A percentile compares a stretch with the other conserved stretches of the same genome.
Evolutionary conservation across 306 rosid genomes (phyloP).

Genomic region (Malus domestica): ASM211411v1 NC_041803.1:8965001-8965500

Average conservation of each 20-base stretch:
- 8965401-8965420: too few species aligned
- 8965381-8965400: too few species aligned
- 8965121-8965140: not conserved
- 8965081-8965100: constrained; percentile 65
- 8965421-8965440: too few species aligned
- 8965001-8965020: not conserved
- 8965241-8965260: not conserved
- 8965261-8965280: not conserved
- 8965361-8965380: too few species aligned
- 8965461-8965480: too few species aligned
- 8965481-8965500: too few species aligned
- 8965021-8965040: constrained; percentile 27
- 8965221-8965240: constrained; percentile 45
- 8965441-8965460: too few species aligned
- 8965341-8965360: not conserved
- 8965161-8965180: constrained; percentile 19
- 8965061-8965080: constrained; percentile 78
- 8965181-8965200: not conserved
- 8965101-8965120: constrained; percentile 10
- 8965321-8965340: not conserved
- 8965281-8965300: constrained; percentile 23
- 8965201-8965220: constrained; percentile 56
- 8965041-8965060: constrained; percentile 67
- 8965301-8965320: constrained; percentile 1
- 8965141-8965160: constrained; percentile 18